Base-by-base conservation (phyloP, 176 grass and related monocot genomes). In the Ampelocalamus luodianensis region DNA sequence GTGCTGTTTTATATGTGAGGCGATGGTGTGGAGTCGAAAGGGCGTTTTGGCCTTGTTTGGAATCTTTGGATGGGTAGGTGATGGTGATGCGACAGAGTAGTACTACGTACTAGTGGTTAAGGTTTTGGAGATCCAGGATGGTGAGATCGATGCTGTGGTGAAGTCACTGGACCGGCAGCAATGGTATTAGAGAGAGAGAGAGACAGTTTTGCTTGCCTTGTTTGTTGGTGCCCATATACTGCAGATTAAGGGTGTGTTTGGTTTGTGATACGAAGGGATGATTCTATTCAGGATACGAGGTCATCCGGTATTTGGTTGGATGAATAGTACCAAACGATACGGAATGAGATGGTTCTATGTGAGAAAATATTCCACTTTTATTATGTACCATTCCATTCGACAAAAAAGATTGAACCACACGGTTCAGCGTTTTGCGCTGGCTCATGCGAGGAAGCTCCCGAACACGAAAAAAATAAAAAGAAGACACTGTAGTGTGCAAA, bases 21-120 rank as follows among this genome's bases (percentile, higher is more conserved):
- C 23, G 32, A 17, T 11, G 55, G 13, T 22, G 75, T 27, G 58
- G 42, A 70, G 66, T 29, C 36, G 66, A 63, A 39, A 55, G 26
- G 58, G 46, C 10, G 49, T 15, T 32, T 27, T 23, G 17, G 64
- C 17, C 50, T 78, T 48, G 49, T 85, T 60, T 43, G n/a, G n/a
- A n/a, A n/a, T n/a, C n/a, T n/a, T n/a, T n/a, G 54, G 38, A 34
- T 22, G 23, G 56, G 62, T 77, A 24, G 64, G 73, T 36, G 72
- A 75, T 11, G 58, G 44, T n/a, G 82, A 10, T 3, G 71, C 8
- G 64, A 56, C 72, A 66, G 69, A 49, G 82, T 67, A 72, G 32
- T 15, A 20, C 20, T 48, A 48, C 11, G 44, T 48, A 10, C 45
- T 53, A 34, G 15, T 12, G 65, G 66, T 55, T 69, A 42, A 70